Evolutionary conservation across 305 asterid species (phyloP).

Genomic region (Nicotiana rustica): DNA sequence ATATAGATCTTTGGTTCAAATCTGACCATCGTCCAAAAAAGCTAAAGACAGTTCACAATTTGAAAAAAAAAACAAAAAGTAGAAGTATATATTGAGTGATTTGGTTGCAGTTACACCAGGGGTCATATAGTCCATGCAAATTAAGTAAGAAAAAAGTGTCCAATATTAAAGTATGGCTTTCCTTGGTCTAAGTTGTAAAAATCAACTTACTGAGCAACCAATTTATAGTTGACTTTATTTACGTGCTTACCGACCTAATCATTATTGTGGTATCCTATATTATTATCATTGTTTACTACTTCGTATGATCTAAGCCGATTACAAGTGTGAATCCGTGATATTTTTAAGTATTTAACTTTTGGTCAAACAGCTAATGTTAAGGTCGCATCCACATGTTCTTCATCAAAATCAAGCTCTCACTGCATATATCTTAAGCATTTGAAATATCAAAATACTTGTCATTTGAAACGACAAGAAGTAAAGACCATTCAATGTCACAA

Average conservation of each 20-base stretch:
- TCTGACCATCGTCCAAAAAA: no score
- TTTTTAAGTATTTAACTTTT: neutral
- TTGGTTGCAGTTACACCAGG: no score
- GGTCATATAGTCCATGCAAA: neutral
- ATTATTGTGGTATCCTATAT: neutral
- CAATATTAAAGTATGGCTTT: neutral
- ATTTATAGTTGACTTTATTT: neutral
- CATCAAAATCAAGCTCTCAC: no score
- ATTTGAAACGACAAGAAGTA: no score
- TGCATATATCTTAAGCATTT: no score
- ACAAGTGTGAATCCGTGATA: neutral
- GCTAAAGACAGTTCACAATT: neutral
- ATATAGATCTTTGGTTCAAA: no score
- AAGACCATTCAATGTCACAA: no score
- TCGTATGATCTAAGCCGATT: no score
- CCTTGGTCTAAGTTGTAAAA: neutral
- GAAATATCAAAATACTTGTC: no score
- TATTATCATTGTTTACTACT: no score
- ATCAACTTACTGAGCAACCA: neutral
- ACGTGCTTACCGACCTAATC: slow-evolving; percentile 15
- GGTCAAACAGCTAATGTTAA: neutral
- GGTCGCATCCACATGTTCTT: neutral
- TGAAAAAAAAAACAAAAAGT: no score
- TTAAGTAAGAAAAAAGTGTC: neutral
- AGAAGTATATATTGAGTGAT: no score